These are phyloP conservation scores for Mortierella sp. DNA, from an alignment of 371 early-diverging fungal species.

Conservation along the genomic window DNA sequence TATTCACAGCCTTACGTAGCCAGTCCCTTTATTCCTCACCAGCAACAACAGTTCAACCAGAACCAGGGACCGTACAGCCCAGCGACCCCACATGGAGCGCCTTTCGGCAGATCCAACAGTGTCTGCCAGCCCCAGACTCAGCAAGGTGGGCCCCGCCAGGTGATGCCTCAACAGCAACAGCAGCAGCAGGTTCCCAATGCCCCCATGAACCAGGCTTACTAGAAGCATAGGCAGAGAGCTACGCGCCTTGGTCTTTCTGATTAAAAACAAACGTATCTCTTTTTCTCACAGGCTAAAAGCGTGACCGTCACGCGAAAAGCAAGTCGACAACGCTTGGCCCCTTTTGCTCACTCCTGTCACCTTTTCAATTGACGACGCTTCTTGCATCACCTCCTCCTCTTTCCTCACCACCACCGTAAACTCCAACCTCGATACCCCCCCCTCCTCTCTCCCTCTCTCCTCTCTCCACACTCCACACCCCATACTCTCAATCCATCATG, in stretches of 20 bases:
- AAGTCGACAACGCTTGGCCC: constrained; percentile 3
- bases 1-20: constrained; percentile 2
- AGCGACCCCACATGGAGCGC: constrained; percentile 8
- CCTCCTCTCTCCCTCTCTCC: neutral
- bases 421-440: neutral
- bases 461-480: neutral
- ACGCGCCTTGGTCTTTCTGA: neutral
- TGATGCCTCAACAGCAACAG: constrained; percentile 9
- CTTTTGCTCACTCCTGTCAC: neutral
- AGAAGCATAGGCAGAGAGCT: neutral
- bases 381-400: neutral
- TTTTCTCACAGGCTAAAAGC: neutral
- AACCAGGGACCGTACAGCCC: constrained; percentile 19
- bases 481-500: constrained; percentile 26
- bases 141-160: constrained; percentile 3
- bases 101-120: constrained; percentile 27
- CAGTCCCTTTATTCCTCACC: constrained; percentile 11
- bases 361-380: neutral
- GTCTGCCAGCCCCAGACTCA: constrained; percentile 21
- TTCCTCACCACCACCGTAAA: neutral
- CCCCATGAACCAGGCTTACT: constrained; percentile 12
- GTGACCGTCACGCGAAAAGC: neutral
- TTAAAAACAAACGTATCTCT: neutral
- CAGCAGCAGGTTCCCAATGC: neutral
- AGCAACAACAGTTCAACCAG: constrained; percentile 19